These are phyloP conservation scores for Apiospora aurea DNA, from an alignment of 2,329 filamentous ascomycete genomes.

Conservation along the genomic window DNA sequence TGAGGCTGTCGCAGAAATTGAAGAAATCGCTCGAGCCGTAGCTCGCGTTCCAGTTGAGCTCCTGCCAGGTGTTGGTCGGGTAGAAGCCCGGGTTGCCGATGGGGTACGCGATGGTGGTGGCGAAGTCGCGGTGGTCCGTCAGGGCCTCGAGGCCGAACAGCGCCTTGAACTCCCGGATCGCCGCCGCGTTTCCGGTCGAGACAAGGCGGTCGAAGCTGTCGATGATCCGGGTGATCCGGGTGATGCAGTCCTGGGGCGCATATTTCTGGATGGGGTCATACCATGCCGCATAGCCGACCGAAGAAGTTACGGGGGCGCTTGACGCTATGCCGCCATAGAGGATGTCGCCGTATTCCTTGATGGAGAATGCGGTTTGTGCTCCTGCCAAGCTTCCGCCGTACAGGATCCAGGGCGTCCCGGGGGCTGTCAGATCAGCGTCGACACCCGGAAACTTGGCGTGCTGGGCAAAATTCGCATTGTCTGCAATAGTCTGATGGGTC, in stretches of 20 bases:
- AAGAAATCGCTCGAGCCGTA: slow-evolving; percentile 56
- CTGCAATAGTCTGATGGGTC: slow-evolving; percentile 59
- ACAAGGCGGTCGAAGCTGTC: slow-evolving; percentile 58
- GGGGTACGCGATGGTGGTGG: slow-evolving; percentile 55
- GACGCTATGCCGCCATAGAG: slow-evolving; percentile 57
- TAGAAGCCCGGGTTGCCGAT: slow-evolving; percentile 56
- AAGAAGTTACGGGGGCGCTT: slow-evolving; percentile 50
- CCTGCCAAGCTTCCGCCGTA: slow-evolving; percentile 42
- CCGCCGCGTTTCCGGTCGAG: slow-evolving; percentile 47
- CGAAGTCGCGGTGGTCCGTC: slow-evolving; percentile 54
- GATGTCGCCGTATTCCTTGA: slow-evolving; percentile 53
- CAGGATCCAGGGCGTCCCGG: slow-evolving; percentile 48
- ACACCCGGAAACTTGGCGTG: slow-evolving; percentile 54
- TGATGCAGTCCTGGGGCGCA: slow-evolving; percentile 56
- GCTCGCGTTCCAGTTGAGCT: slow-evolving; percentile 54
- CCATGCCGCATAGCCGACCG: slow-evolving; percentile 56
- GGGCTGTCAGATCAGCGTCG: slow-evolving; percentile 48
- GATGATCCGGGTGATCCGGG: slow-evolving; percentile 55
- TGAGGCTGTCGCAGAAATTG: slow-evolving; percentile 59
- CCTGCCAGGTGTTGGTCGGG: slow-evolving; percentile 60
- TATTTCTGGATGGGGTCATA: slow-evolving; percentile 57
- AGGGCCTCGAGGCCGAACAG: slow-evolving; percentile 55
- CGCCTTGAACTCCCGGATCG: slow-evolving; percentile 53
- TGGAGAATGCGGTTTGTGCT: slow-evolving; percentile 46
- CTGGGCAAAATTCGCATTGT: slow-evolving; percentile 59